A percentile compares a stretch with the other conserved stretches of the same genome.
These are phyloP conservation scores for Debaryomyces psychrophilus DNA, from an alignment of 1,139 yeast species.

Conservation along the genomic window DNA sequence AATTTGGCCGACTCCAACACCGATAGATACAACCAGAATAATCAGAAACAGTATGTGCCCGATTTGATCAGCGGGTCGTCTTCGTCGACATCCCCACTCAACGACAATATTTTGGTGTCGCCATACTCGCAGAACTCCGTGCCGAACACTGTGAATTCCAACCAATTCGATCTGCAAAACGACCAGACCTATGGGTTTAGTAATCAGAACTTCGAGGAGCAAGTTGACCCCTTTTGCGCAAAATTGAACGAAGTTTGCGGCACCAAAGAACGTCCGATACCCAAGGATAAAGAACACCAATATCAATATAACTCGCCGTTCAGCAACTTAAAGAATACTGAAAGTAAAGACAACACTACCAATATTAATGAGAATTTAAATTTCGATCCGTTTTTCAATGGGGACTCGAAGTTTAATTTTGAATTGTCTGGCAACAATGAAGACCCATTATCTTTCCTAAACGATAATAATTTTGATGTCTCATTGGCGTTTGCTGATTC, in stretches of 20 bases:
- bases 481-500: slow-evolving; percentile 47
- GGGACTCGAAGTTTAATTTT: slow-evolving; percentile 21
- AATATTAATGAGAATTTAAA: slow-evolving; percentile 20
- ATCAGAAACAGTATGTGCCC: slow-evolving; percentile 27
- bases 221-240: slow-evolving; percentile 67
- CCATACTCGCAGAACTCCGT: slow-evolving; percentile 33
- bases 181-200: slow-evolving; percentile 20
- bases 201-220: slow-evolving; percentile 40
- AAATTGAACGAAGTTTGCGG: slow-evolving; percentile 84
- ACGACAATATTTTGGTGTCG: slow-evolving; percentile 42
- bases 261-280: slow-evolving; percentile 68
- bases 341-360: neutral
- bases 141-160: slow-evolving; percentile 19
- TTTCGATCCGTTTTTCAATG: slow-evolving; percentile 33
- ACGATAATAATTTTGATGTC: slow-evolving; percentile 53
- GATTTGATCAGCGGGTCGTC: slow-evolving; percentile 42
- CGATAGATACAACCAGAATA: neutral
- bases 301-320: slow-evolving; percentile 22
- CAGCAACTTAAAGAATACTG: slow-evolving; percentile 18
- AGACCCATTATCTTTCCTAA: slow-evolving; percentile 51
- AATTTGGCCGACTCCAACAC: slow-evolving; percentile 17
- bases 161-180: slow-evolving; percentile 21
- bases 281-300: slow-evolving; percentile 42
- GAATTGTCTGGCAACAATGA: slow-evolving; percentile 17
- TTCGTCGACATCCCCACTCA: slow-evolving; percentile 43